A percentile compares a stretch with the other conserved stretches of the same genome.
Conservation (phyloP, 2,329 filamentous ascomycete species). For the Aspergillus luchuensis region DNA sequence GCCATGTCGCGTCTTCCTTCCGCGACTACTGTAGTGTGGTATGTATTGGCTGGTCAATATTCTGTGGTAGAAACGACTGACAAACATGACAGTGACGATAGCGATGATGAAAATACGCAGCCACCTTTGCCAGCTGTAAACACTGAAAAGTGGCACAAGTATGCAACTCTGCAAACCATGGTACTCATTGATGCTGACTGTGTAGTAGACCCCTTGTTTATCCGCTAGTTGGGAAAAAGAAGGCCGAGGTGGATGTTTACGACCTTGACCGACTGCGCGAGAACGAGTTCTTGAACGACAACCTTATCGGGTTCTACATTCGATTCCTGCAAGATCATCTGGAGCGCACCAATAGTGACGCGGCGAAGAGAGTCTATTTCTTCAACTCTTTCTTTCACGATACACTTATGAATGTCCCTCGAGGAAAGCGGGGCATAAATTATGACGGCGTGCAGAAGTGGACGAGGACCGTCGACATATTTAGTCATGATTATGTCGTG, state of each 20-base stretch:
- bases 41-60: slow-evolving; percentile 7
- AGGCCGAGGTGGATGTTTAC: slow-evolving; percentile 46
- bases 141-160: slow-evolving; percentile 29
- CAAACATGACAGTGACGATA: slow-evolving; percentile 20
- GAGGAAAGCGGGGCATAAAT: slow-evolving; percentile 65
- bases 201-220: slow-evolving; percentile 45
- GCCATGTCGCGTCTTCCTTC: slow-evolving; percentile 30
- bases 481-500: slow-evolving; percentile 83
- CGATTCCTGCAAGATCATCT: slow-evolving; percentile 68
- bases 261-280: slow-evolving; percentile 73
- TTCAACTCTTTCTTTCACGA: slow-evolving; percentile 94
- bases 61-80: slow-evolving; percentile 10
- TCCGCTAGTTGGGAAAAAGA: slow-evolving; percentile 49
- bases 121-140: slow-evolving; percentile 11
- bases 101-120: slow-evolving; percentile 16
- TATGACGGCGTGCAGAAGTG: slow-evolving; percentile 84
- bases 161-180: background rate
- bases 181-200: slow-evolving; percentile 1
- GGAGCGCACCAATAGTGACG: slow-evolving; percentile 56
- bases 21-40: slow-evolving; percentile 24
- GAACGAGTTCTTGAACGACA: slow-evolving; percentile 88
- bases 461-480: slow-evolving; percentile 83
- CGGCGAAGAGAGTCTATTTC: slow-evolving; percentile 72
- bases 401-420: slow-evolving; percentile 64
- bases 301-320: slow-evolving; percentile 84